These are phyloP conservation scores for bread wheat (Triticum aestivum) DNA, from an alignment of 176 grass and related monocot species.

Conservation along the genomic window DNA sequence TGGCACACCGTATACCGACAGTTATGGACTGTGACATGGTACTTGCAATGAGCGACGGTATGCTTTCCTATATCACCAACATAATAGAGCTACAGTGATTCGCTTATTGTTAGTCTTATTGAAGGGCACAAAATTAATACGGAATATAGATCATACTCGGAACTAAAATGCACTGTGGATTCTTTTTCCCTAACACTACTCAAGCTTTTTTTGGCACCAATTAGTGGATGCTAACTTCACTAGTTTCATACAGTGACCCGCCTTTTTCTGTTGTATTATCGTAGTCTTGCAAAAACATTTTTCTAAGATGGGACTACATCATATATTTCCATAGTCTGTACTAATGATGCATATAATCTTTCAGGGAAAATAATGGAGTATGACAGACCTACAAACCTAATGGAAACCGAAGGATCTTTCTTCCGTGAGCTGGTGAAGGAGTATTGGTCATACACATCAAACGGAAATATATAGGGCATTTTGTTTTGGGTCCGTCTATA, in stretches of 20 bases:
- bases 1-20: constrained; percentile 84
- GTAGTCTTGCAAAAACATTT: neutral
- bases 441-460: constrained; percentile 64
- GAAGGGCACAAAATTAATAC: neutral
- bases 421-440: constrained; percentile 66
- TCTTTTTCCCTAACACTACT: neutral
- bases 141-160: neutral
- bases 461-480: constrained; percentile 24
- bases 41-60: constrained; percentile 77
- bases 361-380: constrained; percentile 71
- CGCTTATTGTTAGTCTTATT: neutral
- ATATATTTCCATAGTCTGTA: neutral
- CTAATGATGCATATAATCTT: constrained; percentile 5
- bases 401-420: constrained; percentile 70
- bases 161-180: neutral
- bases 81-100: neutral
- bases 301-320: neutral
- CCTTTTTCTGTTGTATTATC: neutral
- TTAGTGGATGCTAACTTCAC: neutral
- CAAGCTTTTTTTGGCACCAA: neutral
- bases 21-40: constrained; percentile 86
- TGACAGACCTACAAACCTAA: constrained; percentile 66
- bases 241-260: neutral
- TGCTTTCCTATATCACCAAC: neutral
- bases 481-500: neutral